These are phyloP conservation scores for Plasmodium sp. DNA, from an alignment of 169 alveolate species.

Conservation along the genomic window DNA sequence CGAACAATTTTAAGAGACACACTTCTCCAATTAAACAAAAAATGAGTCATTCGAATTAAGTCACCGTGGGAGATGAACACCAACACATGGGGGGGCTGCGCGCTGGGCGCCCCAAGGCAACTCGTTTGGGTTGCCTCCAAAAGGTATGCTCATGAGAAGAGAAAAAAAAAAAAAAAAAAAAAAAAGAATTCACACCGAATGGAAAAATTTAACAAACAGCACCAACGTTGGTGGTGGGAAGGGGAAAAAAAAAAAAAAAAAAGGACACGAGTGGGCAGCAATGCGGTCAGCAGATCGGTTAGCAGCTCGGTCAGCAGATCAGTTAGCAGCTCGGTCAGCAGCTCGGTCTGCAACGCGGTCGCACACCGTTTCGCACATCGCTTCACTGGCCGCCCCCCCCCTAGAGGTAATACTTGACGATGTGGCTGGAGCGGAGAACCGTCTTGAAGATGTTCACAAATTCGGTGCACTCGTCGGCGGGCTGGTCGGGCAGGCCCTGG, in stretches of 20 bases:
- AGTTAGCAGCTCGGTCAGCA: not conserved
- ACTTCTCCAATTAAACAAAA: not conserved
- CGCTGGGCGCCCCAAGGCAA: not conserved
- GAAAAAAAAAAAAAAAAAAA: too few relatives aligned
- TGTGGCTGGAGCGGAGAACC: not conserved
- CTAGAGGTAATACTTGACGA: constrained; percentile 35
- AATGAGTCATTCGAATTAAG: not conserved
- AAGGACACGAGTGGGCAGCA: not conserved
- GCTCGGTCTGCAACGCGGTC: not conserved
- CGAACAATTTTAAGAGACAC: not conserved
- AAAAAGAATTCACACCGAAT: not conserved
- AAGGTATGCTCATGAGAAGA: not conserved
- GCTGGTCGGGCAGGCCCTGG: not conserved
- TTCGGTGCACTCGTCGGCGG: constrained; percentile 19
- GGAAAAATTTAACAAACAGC: not conserved
- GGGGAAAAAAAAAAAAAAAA: too few relatives aligned
- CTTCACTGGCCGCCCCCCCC: not conserved
- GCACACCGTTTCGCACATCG: not conserved
- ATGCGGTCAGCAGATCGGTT: too few relatives aligned
- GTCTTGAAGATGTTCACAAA: constrained; percentile 48
- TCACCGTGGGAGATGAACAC: not conserved
- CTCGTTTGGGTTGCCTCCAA: not conserved
- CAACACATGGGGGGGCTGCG: not conserved
- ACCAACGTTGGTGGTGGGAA: not conserved
- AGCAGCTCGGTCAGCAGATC: too few relatives aligned